Conservation (phyloP, 2,329 filamentous ascomycete genomes). For the Phialemonium atrogriseum region DNA sequence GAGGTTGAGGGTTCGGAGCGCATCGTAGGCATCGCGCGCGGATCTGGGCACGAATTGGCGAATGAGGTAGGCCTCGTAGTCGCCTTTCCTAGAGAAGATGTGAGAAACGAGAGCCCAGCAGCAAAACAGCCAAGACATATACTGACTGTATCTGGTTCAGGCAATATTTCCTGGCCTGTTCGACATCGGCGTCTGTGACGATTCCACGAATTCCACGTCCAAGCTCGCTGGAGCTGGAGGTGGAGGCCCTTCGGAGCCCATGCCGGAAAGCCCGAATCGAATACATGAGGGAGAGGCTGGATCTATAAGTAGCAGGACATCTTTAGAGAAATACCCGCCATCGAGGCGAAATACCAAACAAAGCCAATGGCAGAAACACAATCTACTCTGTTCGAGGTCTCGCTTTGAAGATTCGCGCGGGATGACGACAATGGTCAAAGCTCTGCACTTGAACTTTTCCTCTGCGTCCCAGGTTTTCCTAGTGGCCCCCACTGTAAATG, state of each 20-base stretch:
- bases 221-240: constrained; percentile 2
- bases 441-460: too few relatives aligned
- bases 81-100: constrained; percentile 60
- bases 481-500: constrained; percentile 12
- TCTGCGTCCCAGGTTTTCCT: too few relatives aligned
- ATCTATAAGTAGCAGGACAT: too few relatives aligned
- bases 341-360: too few relatives aligned
- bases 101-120: too few relatives aligned
- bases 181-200: constrained; percentile 42
- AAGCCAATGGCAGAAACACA: too few relatives aligned
- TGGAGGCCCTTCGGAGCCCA: constrained; percentile 26
- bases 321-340: too few relatives aligned
- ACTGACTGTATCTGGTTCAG: constrained; percentile 33
- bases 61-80: constrained; percentile 81
- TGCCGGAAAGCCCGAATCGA: constrained; percentile 25
- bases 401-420: too few relatives aligned
- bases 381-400: too few relatives aligned
- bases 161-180: constrained; percentile 46
- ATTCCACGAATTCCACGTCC: constrained; percentile 30
- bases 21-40: constrained; percentile 75
- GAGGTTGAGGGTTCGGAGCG: constrained; percentile 85
- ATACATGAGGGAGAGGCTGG: constrained; percentile 33
- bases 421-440: constrained; percentile 13
- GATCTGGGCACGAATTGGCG: constrained; percentile 73
- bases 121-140: too few relatives aligned